Conservation (phyloP, 306 rosid species). For the Sophora flavescens region DNA sequence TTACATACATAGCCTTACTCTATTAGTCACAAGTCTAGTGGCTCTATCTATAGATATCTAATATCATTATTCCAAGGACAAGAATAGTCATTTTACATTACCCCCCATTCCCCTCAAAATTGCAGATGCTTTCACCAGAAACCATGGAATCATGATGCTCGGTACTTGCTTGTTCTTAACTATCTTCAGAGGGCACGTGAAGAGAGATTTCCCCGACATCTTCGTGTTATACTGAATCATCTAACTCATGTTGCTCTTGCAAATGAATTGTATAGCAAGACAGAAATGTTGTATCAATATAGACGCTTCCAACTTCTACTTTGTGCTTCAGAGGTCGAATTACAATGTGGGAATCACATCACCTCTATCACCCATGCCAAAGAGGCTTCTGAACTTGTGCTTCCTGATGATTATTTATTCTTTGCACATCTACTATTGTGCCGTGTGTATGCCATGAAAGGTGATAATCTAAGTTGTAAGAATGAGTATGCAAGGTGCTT, state of each 20-base stretch:
- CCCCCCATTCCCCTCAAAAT: conserved; percentile 31
- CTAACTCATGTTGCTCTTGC: conserved; percentile 69
- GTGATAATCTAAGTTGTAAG: conserved; percentile 63
- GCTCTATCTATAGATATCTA: conserved; percentile 15
- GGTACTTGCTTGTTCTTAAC: conserved; percentile 85
- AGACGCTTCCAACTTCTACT: conserved; percentile 83
- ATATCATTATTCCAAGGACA: neutral
- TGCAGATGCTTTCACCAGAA: conserved; percentile 83
- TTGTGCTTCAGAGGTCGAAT: conserved; percentile 91
- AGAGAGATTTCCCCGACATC: conserved; percentile 85
- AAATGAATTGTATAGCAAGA: conserved; percentile 52
- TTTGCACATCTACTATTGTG: conserved; percentile 82
- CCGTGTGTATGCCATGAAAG: conserved; percentile 73
- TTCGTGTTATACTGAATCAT: conserved; percentile 68
- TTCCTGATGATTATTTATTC: conserved; percentile 71
- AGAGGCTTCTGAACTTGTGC: conserved; percentile 68
- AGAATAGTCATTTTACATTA: conserved; percentile 35
- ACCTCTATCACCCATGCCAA: conserved; percentile 71
- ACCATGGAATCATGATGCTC: conserved; percentile 83
- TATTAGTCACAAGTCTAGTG: conserved; percentile 8
- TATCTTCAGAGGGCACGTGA: conserved; percentile 88
- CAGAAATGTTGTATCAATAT: conserved; percentile 59
- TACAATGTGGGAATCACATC: conserved; percentile 66
- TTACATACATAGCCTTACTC: no score
- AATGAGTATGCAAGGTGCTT: conserved; percentile 70